Evolutionary conservation across 1,284 basidiomycete genomes (phyloP).

Genomic region (Clitocybe nebularis): DNA sequence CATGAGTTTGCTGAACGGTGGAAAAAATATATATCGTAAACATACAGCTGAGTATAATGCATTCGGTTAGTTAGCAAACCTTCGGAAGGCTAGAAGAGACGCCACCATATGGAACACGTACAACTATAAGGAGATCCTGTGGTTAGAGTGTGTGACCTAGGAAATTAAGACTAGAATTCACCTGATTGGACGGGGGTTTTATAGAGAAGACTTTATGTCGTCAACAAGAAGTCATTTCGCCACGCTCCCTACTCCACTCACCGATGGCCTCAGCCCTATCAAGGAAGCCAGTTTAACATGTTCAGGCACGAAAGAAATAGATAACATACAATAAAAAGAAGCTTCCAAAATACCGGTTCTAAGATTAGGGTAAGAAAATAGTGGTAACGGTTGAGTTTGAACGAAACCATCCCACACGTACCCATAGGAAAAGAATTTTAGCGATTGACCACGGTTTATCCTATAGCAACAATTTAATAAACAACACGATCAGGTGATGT

Average conservation of each 20-base stretch:
- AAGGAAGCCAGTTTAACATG: not conserved
- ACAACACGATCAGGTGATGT: too few species aligned
- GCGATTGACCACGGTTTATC: conserved; percentile 21
- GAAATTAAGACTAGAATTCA: conserved; percentile 9
- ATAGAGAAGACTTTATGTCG: conserved; percentile 11
- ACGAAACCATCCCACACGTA: conserved; percentile 9
- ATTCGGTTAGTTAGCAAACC: too few species aligned
- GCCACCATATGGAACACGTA: conserved; percentile 12
- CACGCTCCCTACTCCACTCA: too few species aligned
- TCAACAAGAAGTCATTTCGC: conserved; percentile 3
- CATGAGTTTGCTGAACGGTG: too few species aligned
- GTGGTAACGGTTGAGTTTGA: not conserved
- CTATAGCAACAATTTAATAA: conserved; percentile 17
- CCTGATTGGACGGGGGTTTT: conserved; percentile 17
- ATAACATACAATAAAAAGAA: conserved; percentile 20
- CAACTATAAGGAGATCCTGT: too few species aligned
- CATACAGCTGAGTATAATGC: too few species aligned
- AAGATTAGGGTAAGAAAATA: not conserved
- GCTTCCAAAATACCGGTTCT: conserved; percentile 28
- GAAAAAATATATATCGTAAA: too few species aligned
- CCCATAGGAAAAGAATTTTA: conserved; percentile 23
- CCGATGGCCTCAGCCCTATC: conserved; percentile 14
- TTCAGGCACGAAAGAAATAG: not conserved
- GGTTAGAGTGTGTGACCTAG: too few species aligned
- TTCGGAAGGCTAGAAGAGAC: too few species aligned